Conservation (phyloP, 345 rosid species). For the Microcos paniculata region DNA sequence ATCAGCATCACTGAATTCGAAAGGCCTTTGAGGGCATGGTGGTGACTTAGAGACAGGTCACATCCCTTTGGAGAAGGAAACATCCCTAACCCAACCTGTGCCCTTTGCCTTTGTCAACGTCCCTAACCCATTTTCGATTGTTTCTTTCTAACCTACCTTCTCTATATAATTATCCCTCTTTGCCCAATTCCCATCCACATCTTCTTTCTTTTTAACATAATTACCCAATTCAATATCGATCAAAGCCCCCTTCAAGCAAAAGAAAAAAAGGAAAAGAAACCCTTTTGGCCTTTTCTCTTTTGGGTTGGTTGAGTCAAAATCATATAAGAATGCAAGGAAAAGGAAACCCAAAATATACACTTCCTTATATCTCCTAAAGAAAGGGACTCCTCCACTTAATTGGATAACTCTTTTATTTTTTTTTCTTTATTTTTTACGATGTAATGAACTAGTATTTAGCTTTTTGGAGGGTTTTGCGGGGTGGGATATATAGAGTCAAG, state of each 20-base stretch:
- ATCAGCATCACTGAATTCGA: slow-evolving; percentile 25
- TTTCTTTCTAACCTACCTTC: slow-evolving; percentile 25
- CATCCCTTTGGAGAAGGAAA: slow-evolving; percentile 41
- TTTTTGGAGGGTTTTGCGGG: slow-evolving; percentile 1
- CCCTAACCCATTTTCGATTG: slow-evolving; percentile 24
- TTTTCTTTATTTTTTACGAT: neutral
- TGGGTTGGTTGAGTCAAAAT: slow-evolving; percentile 17
- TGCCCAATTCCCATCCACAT: slow-evolving; percentile 13
- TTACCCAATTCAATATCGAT: neutral
- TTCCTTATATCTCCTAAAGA: slow-evolving; percentile 15
- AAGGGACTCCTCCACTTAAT: slow-evolving; percentile 19
- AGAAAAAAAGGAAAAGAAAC: neutral
- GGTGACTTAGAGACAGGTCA: slow-evolving; percentile 50
- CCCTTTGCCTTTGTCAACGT: slow-evolving; percentile 51
- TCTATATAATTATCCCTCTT: slow-evolving; percentile 20
- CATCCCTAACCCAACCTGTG: slow-evolving; percentile 60
- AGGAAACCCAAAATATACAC: neutral
- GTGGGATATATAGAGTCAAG: slow-evolving; percentile 17
- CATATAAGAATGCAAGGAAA: slow-evolving; percentile 25
- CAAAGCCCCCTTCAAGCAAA: neutral
- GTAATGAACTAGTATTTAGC: neutral
- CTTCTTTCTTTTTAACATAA: slow-evolving; percentile 7
- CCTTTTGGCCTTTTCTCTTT: slow-evolving; percentile 12
- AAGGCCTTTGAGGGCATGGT: slow-evolving; percentile 31
- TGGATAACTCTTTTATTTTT: neutral